Evolutionary conservation across 163 green algal species (phyloP), one percentile per base, ranked within the genome.

Genomic region (Chlamydomonas reinhardtii): DNA sequence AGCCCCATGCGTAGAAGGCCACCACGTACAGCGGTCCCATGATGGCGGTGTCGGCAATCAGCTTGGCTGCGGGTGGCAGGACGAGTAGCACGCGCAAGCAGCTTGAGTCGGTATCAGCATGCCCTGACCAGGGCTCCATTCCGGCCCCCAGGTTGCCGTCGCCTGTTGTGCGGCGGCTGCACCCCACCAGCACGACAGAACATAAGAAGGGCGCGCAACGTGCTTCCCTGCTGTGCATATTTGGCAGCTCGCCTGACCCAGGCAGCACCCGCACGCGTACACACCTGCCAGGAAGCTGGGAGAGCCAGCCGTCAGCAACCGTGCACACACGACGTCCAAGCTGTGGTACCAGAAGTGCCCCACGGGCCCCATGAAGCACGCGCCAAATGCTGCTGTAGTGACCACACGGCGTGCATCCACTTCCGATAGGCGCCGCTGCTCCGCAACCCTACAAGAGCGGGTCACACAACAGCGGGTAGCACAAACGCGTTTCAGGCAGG

Each of bases 341-440:
- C 72, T 20, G 31, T 79, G 69, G 35, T 92, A 92, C 88, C 88
- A 92, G 35, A 86, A 88, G 56, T 92, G 88, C 6, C 88, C 84
- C 20, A 89, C 76, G 16, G 85, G 85, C 0, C 85, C 85, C 85
- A 89, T 89, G 61, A 89, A 89, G 14, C n/a, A n/a, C 19, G 76
- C 70, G 16, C 85, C 85, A 37, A 89, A 89, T 2, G 31, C 83
- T 20, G 83, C 83, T 17, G 74, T 83, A 34, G 20, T n/a, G 29
- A 9, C 75, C 20, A 75, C 72, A 2, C 82, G 83, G 9, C 66
- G 64, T 0, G 6, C 29, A 34, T 84, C 74, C 2, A 89, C 9
- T 0, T 84, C 54, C 0, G 37, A 14, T n/a, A 35, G 0, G 17
- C 65, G 56, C 34, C 73, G 70, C 71, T 77, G 76, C 71, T 87